Percentiles rank a stretch among this genome's conserved stretches.
Evolutionary conservation across 371 early-diverging fungal genomes (phyloP).

Genomic region (Mortierella sp.): DNA sequence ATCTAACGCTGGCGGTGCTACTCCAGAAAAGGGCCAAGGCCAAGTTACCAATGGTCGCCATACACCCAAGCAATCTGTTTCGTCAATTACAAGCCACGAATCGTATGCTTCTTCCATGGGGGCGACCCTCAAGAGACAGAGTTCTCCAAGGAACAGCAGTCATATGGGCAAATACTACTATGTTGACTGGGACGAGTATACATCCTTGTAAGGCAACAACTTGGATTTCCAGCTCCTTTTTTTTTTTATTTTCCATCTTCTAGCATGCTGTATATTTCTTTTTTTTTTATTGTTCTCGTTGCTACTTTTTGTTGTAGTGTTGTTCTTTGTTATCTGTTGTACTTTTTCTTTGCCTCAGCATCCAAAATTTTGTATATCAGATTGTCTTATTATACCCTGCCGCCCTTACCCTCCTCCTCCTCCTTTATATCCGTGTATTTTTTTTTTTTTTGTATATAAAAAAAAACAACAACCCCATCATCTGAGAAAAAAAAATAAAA

Average conservation of each 20-base stretch:
- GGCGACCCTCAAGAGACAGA: constrained; percentile 19
- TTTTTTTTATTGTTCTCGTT: constrained; percentile 6
- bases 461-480: not conserved
- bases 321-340: not conserved
- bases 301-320: not conserved
- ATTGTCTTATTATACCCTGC: not conserved
- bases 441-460: not conserved
- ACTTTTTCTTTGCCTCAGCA: constrained; percentile 4
- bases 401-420: not conserved
- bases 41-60: constrained; percentile 7
- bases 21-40: not conserved
- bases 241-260: constrained; percentile 1
- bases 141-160: constrained; percentile 43
- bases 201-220: constrained; percentile 11
- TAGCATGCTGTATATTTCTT: not conserved
- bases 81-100: constrained; percentile 21
- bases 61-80: constrained; percentile 23
- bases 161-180: constrained; percentile 51
- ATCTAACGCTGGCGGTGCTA: not conserved
- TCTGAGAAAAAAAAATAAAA: too few relatives aligned
- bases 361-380: not conserved
- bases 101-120: constrained; percentile 7
- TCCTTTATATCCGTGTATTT: not conserved
- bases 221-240: not conserved
- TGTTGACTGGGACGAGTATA: constrained; percentile 56